phyloP scores from a whole-genome alignment of 805 yeast species.

The Sugiyamaella valdiviana region DNA sequence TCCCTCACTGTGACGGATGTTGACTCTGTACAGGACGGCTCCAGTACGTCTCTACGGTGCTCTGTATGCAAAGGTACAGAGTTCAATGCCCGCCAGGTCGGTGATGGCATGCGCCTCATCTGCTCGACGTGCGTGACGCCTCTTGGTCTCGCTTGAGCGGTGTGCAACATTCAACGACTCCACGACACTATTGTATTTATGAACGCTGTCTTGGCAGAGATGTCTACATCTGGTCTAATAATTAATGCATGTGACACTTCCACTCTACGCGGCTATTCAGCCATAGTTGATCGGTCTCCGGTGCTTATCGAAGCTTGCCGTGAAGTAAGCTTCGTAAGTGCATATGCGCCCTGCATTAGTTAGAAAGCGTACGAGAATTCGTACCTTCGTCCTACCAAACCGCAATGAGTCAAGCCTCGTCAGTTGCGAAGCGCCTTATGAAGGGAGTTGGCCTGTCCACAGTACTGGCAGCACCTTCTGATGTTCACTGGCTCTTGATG shows the following conservation, averaged over 20 bases:
- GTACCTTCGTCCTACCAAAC: too few relatives aligned
- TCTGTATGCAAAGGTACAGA: conserved; percentile 1
- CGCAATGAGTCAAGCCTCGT: neutral
- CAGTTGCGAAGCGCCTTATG: neutral
- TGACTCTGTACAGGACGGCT: neutral
- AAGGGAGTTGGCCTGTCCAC: conserved; percentile 23
- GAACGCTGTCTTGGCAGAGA: too few relatives aligned
- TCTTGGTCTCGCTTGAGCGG: neutral
- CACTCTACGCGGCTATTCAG: too few relatives aligned
- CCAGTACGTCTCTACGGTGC: neutral
- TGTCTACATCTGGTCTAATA: too few relatives aligned
- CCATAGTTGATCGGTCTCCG: too few relatives aligned
- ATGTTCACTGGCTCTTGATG: conserved; percentile 29
- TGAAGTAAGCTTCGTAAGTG: too few relatives aligned
- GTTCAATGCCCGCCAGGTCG: conserved; percentile 5
- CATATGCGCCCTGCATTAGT: too few relatives aligned
- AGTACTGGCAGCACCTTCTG: conserved; percentile 25
- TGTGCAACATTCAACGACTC: neutral
- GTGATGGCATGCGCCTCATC: conserved; percentile 1
- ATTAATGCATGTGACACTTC: too few relatives aligned
- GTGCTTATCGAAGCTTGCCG: too few relatives aligned
- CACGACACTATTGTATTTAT: neutral
- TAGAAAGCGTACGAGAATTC: too few relatives aligned
- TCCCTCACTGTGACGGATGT: neutral
- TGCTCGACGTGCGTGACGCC: conserved; percentile 2